Evolutionary conservation across 2,329 filamentous ascomycete genomes (phyloP).

Genomic region (Colletotrichum zoysiae): DNA sequence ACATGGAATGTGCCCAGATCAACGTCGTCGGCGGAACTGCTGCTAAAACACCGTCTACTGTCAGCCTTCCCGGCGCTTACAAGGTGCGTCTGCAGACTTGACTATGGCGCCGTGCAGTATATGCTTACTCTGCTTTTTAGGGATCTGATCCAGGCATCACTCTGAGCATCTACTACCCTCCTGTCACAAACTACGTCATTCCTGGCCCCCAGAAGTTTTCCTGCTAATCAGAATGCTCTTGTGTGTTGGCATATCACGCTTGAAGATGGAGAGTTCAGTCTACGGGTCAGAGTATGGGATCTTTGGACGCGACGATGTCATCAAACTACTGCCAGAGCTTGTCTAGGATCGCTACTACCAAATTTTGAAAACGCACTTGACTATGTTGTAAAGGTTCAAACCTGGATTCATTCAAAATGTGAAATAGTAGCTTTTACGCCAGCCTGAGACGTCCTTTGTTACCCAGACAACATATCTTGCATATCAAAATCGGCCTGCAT

Average conservation of each 20-base stretch:
- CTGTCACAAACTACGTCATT: slow-evolving; percentile 46
- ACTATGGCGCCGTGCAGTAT: neutral
- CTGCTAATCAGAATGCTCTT: slow-evolving; percentile 33
- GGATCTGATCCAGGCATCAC: slow-evolving; percentile 52
- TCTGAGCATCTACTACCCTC: slow-evolving; percentile 53
- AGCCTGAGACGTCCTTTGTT: too few species aligned
- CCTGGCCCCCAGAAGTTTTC: slow-evolving; percentile 46
- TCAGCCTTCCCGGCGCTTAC: slow-evolving; percentile 56
- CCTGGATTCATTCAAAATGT: too few species aligned
- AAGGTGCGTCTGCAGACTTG: slow-evolving; percentile 41
- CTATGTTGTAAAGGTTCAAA: too few species aligned
- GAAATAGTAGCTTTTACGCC: too few species aligned
- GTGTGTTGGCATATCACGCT: neutral
- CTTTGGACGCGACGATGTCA: neutral
- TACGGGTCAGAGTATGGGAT: too few species aligned
- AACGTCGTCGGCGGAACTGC: slow-evolving; percentile 53
- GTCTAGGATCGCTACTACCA: too few species aligned
- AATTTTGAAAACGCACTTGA: too few species aligned
- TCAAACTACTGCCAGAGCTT: neutral
- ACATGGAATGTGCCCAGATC: slow-evolving; percentile 61
- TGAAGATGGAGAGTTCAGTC: neutral
- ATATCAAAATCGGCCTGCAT: too few species aligned
- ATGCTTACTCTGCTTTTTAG: slow-evolving; percentile 13
- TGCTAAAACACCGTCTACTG: slow-evolving; percentile 48
- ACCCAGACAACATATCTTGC: too few species aligned